phyloP scores from a whole-genome alignment of 108 stramenopile species.

The Skeletonema costatum region DNA sequence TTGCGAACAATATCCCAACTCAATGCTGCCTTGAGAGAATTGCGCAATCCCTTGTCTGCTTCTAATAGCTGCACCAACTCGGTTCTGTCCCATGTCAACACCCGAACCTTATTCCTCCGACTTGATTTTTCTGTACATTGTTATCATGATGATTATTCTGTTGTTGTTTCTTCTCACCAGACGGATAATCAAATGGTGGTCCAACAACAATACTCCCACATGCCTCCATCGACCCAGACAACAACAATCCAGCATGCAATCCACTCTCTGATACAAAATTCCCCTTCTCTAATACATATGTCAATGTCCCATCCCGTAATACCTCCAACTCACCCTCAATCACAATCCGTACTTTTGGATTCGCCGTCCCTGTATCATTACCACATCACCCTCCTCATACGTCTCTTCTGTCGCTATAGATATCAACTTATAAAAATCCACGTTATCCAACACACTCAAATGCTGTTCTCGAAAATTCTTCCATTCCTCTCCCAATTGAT shows the following conservation, averaged over 20 bases:
- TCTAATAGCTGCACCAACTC: slow-evolving; percentile 69
- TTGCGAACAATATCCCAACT: slow-evolving; percentile 90
- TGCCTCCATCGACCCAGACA: slow-evolving; percentile 64
- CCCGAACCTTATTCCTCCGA: slow-evolving; percentile 26
- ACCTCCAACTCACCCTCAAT: slow-evolving; percentile 72
- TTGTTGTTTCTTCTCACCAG: slow-evolving; percentile 4
- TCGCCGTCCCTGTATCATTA: slow-evolving; percentile 50
- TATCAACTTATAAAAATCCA: slow-evolving; percentile 70
- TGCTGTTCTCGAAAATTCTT: slow-evolving; percentile 57
- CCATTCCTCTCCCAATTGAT: slow-evolving; percentile 51
- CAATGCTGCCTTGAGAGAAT: slow-evolving; percentile 68
- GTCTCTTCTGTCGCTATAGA: slow-evolving; percentile 47
- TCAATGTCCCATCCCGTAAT: slow-evolving; percentile 66
- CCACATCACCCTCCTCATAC: slow-evolving; percentile 57
- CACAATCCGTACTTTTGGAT: slow-evolving; percentile 73
- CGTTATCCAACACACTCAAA: slow-evolving; percentile 68
- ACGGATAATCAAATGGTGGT: slow-evolving; percentile 4
- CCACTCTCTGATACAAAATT: slow-evolving; percentile 83
- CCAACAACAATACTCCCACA: slow-evolving; percentile 70
- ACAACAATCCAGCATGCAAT: slow-evolving; percentile 79
- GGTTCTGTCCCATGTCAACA: slow-evolving; percentile 69
- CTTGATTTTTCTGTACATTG: slow-evolving; percentile 8
- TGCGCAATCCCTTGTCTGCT: slow-evolving; percentile 50
- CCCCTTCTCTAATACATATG: slow-evolving; percentile 76
- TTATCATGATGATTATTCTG: not conserved